Evolutionary conservation across 2,329 filamentous ascomycete species (phyloP).

Genomic region (Penicillium rolfsii): DNA sequence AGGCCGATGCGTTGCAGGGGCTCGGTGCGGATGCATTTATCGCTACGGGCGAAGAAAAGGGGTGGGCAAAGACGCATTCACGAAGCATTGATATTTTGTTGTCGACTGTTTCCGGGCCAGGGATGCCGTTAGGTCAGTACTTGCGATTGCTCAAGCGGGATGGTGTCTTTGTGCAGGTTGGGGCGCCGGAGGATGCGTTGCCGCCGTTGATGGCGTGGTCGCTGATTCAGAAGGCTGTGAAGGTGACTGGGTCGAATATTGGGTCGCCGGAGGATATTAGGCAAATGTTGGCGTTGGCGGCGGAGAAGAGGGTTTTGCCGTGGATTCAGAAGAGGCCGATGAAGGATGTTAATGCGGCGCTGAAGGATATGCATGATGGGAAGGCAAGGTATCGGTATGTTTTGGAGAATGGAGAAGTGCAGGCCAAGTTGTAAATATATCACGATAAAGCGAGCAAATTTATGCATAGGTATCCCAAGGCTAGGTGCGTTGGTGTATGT

Average conservation of each 20-base stretch:
- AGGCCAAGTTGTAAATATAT: slow-evolving; percentile 36
- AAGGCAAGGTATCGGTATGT: slow-evolving; percentile 54
- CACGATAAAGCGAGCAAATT: not conserved
- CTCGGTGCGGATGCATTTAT: slow-evolving; percentile 61
- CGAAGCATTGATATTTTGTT: slow-evolving; percentile 59
- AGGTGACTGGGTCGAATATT: slow-evolving; percentile 55
- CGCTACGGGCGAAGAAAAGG: slow-evolving; percentile 59
- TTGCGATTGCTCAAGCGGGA: slow-evolving; percentile 61
- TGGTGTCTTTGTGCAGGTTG: slow-evolving; percentile 68
- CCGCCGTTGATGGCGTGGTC: slow-evolving; percentile 61
- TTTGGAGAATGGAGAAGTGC: slow-evolving; percentile 43
- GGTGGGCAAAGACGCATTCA: slow-evolving; percentile 56
- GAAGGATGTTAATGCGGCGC: slow-evolving; percentile 48
- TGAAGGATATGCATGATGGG: slow-evolving; percentile 50
- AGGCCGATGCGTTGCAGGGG: slow-evolving; percentile 52
- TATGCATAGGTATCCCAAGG: not conserved
- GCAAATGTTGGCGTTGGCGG: slow-evolving; percentile 49
- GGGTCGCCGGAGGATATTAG: slow-evolving; percentile 49
- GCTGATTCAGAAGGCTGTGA: slow-evolving; percentile 61
- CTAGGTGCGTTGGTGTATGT: not conserved
- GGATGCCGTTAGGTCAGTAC: slow-evolving; percentile 67
- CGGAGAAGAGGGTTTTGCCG: slow-evolving; percentile 46
- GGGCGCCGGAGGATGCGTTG: slow-evolving; percentile 63
- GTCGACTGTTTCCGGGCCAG: slow-evolving; percentile 59
- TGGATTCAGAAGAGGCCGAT: slow-evolving; percentile 50